Base-by-base conservation (phyloP, 768 basidiomycete genomes). In the Mycena maculata region DNA sequence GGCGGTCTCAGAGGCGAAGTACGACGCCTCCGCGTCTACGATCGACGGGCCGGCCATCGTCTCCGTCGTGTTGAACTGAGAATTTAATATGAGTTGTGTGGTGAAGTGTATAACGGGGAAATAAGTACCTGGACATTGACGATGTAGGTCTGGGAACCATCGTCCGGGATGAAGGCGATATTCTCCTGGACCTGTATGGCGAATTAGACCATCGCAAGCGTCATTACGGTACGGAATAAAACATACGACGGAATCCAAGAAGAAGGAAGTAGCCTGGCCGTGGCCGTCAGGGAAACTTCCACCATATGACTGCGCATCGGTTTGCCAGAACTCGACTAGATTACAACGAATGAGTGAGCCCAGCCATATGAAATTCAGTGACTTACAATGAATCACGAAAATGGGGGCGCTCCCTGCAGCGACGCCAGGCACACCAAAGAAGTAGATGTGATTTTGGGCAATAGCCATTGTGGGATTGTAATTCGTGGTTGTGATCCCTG, bases 371-470 rank as follows among this genome's bases (percentile, higher is more conserved):
- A 54, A 36, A 44, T 4, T 27, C 30, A 15, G 50, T 45, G 4
- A 82, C 91, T 71, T 72, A 92, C 93, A 96, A 77, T 96, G 95
- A 66, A 96, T 92, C 28, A 96, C 93, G 70, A 93, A 96, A 63
- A 96, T 91, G 58, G 89, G 81, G 3, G 89, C 90, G 42, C 84
- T 87, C 13, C 94, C 94, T 22, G 91, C 85, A n/a, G 86, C 63
- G 9, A 85, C 82, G 25, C 82, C 84, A 11, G 93, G 91, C 2
- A 92, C 88, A 65, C 92, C 82, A 25, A 95, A 81, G 85, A 94
- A 95, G 76, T 91, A 88, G 58, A 96, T 83, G 74, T 96, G 95
- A 76, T 96, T 96, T 72, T 93, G 89, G 12, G 94, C 93, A 39
- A 94, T 82, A 0, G 91, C 93, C 86, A 93, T 90, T 64, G 91